phyloP scores from a whole-genome alignment of 305 asterid genomes.

The Solanum hybrid region DNA sequence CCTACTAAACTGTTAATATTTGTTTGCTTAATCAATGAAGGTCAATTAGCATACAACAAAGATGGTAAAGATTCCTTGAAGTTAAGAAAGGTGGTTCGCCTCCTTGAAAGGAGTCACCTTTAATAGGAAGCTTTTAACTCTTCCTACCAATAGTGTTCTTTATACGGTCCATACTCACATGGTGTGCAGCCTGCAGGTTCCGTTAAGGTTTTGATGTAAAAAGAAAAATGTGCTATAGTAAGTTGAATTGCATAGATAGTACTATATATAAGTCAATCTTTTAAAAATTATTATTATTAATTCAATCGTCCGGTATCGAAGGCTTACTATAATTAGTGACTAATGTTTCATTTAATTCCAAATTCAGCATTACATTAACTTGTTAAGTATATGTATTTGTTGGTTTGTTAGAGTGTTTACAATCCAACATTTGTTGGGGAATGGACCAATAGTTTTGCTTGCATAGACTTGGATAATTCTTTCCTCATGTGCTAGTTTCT shows the following conservation, averaged over 20 bases:
- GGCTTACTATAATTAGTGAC: background rate
- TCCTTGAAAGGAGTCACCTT: too few relatives aligned
- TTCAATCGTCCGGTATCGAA: background rate
- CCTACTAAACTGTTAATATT: background rate
- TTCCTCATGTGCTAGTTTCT: background rate
- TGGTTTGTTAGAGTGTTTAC: background rate
- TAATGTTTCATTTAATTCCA: background rate
- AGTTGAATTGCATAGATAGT: too few relatives aligned
- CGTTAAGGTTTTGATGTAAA: background rate
- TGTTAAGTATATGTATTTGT: background rate
- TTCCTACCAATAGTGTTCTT: background rate
- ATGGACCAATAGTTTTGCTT: background rate
- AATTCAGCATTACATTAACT: background rate
- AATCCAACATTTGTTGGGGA: background rate
- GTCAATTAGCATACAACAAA: background rate
- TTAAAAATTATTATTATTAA: too few relatives aligned
- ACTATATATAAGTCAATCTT: too few relatives aligned
- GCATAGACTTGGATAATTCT: background rate
- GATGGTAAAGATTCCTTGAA: background rate
- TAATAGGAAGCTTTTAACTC: background rate
- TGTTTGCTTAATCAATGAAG: background rate
- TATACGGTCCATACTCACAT: background rate
- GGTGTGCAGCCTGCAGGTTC: background rate
- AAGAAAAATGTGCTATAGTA: too few relatives aligned
- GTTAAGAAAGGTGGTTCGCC: background rate